A percentile compares a stretch with the other conserved stretches of the same genome.
phyloP scores from a whole-genome alignment of 768 basidiomycete genomes.

The Hericium rajendrae region DNA sequence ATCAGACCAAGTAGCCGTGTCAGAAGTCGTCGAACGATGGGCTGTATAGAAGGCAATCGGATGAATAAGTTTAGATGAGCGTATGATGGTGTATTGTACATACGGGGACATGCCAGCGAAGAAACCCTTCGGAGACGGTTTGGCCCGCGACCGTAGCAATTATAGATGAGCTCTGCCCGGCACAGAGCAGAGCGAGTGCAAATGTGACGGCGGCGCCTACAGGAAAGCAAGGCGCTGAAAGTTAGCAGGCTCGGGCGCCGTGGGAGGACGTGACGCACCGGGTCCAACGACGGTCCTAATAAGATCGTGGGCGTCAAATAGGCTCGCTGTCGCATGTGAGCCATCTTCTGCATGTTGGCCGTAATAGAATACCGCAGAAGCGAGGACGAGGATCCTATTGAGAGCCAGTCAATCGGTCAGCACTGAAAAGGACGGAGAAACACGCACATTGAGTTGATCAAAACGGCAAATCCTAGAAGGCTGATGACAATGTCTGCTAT shows the following conservation, averaged over 20 bases:
- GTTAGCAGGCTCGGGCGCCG: not conserved
- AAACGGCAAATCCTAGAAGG: slow-evolving; percentile 75
- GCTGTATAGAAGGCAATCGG: slow-evolving; percentile 31
- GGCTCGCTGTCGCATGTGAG: slow-evolving; percentile 45
- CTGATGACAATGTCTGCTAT: slow-evolving; percentile 57
- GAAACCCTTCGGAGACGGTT: slow-evolving; percentile 83
- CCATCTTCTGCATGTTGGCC: slow-evolving; percentile 26
- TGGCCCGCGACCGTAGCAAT: slow-evolving; percentile 89
- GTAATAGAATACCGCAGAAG: slow-evolving; percentile 74
- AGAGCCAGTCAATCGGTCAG: slow-evolving; percentile 1
- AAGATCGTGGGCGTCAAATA: slow-evolving; percentile 78
- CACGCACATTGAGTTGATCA: slow-evolving; percentile 76
- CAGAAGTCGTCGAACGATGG: slow-evolving; percentile 65
- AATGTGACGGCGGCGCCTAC: slow-evolving; percentile 79
- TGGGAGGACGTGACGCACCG: slow-evolving; percentile 31
- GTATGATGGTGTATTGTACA: not conserved
- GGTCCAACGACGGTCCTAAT: slow-evolving; percentile 59
- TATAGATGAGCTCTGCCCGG: slow-evolving; percentile 85
- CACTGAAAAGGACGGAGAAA: not conserved
- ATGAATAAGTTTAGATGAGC: too few relatives aligned
- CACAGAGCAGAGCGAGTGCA: slow-evolving; percentile 37
- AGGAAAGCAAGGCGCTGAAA: not conserved
- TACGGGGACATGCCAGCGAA: slow-evolving; percentile 78
- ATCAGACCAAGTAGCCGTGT: slow-evolving; percentile 78
- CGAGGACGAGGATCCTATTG: slow-evolving; percentile 69